Conservation (phyloP, 1,284 basidiomycete genomes). For the Sanghuangporus sanghuang region DNA sequence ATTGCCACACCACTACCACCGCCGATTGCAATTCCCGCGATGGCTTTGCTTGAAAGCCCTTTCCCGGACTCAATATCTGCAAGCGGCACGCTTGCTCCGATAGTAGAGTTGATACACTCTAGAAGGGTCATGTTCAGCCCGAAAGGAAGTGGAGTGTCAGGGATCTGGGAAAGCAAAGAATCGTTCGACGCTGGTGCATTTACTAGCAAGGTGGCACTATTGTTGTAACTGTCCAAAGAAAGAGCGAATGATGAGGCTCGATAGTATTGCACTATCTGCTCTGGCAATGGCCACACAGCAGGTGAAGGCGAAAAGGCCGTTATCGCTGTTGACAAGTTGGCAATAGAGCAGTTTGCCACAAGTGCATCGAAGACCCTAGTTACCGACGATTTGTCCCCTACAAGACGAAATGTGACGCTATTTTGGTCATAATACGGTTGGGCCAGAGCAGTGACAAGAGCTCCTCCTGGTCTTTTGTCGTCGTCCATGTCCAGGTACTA, state of each 20-base stretch:
- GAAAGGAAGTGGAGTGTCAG: conserved; percentile 17
- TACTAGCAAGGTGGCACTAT: conserved; percentile 21
- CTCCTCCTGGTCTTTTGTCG: conserved; percentile 22
- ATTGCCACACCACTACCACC: no score
- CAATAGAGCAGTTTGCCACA: conserved; percentile 21
- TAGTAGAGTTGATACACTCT: conserved; percentile 19
- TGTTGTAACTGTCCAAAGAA: conserved; percentile 23
- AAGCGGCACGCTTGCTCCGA: conserved; percentile 12
- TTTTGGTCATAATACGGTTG: conserved; percentile 15
- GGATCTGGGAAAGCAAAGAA: not conserved
- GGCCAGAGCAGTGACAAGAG: conserved; percentile 15
- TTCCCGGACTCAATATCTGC: not conserved
- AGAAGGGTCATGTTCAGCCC: conserved; percentile 19
- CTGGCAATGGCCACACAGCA: conserved; percentile 18
- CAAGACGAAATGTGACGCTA: conserved; percentile 21
- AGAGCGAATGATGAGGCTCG: conserved; percentile 25
- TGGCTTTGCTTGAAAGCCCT: no score
- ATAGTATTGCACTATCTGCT: conserved; percentile 27
- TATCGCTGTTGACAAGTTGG: conserved; percentile 12
- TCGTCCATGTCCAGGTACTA: conserved; percentile 18
- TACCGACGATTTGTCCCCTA: conserved; percentile 24
- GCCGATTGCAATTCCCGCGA: no score
- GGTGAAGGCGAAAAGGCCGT: conserved; percentile 6
- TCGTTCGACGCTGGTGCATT: conserved; percentile 8
- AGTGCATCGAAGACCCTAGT: conserved; percentile 21